Evolutionary conservation across 331 rosid genomes (phyloP).

Genomic region (Erythrophleum ivorense): DNA sequence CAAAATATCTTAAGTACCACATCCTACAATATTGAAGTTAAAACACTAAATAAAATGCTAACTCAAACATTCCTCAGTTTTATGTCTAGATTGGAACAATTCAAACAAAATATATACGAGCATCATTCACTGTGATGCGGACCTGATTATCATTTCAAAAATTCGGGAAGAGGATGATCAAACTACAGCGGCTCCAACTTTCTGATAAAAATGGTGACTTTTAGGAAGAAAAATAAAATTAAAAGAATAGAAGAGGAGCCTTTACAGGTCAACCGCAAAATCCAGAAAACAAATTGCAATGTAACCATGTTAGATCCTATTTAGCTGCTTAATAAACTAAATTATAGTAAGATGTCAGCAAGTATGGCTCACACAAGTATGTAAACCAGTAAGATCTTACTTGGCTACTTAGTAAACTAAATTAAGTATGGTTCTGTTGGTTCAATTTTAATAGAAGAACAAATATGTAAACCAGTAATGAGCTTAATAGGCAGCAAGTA

Average conservation of each 20-base stretch:
- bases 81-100: neutral
- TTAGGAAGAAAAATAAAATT: neutral
- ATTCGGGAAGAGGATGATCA: neutral
- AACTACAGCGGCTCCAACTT: neutral
- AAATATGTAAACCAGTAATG: too few species aligned
- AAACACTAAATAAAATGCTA: conserved; percentile 23
- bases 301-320: neutral
- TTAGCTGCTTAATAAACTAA: neutral
- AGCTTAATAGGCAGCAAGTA: too few species aligned
- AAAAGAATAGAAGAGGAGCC: neutral
- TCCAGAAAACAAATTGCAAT: neutral
- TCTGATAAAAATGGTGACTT: neutral
- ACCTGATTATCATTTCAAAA: neutral
- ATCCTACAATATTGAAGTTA: conserved; percentile 28
- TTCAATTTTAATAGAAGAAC: too few species aligned
- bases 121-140: neutral
- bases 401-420: too few species aligned
- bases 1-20: neutral
- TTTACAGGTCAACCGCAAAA: neutral
- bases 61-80: neutral
- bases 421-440: too few species aligned
- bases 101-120: neutral
- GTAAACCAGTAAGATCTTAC: too few species aligned
- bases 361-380: neutral
- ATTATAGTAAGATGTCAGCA: neutral